phyloP scores from a whole-genome alignment of 495 filamentous ascomycete species.

The Cairneyella variabilis region DNA sequence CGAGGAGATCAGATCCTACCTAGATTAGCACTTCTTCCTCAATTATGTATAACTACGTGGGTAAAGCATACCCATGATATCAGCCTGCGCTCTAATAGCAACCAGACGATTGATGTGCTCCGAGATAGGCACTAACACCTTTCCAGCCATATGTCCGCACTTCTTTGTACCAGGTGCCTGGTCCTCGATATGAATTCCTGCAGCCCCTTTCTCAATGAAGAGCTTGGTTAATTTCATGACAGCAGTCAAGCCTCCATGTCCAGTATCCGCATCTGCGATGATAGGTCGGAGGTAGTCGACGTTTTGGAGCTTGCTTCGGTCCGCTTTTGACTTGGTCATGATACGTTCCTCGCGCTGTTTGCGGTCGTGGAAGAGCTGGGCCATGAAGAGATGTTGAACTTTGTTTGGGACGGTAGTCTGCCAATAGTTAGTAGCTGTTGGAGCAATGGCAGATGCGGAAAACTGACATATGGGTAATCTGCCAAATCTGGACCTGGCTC shows the following conservation, averaged over 20 bases:
- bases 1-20: conserved; percentile 73
- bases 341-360: conserved; percentile 96
- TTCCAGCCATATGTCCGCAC: conserved; percentile 99
- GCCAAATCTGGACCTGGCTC: conserved; percentile 97
- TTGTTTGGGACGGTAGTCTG: conserved; percentile 98
- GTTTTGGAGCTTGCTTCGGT: conserved; percentile 72
- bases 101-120: conserved; percentile 99
- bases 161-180: conserved; percentile 99
- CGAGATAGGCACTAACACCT: conserved; percentile 93
- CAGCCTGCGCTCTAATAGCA: conserved; percentile 93
- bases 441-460: not conserved
- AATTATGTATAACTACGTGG: too few relatives aligned
- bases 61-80: conserved; percentile 84
- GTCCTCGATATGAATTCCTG: conserved; percentile 98
- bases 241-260: conserved; percentile 93
- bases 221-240: conserved; percentile 99
- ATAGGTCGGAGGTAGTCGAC: conserved; percentile 94
- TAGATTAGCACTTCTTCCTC: too few relatives aligned
- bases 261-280: conserved; percentile 95
- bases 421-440: conserved; percentile 5
- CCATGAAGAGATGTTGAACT: conserved; percentile 93
- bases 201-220: conserved; percentile 94
- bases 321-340: conserved; percentile 60
- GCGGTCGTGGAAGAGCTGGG: conserved; percentile 98
- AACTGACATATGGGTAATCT: conserved; percentile 89